Evolutionary conservation across 139 green algal genomes (phyloP), one percentile per base, ranked within the genome.

Genomic region (Chara braunii): DNA sequence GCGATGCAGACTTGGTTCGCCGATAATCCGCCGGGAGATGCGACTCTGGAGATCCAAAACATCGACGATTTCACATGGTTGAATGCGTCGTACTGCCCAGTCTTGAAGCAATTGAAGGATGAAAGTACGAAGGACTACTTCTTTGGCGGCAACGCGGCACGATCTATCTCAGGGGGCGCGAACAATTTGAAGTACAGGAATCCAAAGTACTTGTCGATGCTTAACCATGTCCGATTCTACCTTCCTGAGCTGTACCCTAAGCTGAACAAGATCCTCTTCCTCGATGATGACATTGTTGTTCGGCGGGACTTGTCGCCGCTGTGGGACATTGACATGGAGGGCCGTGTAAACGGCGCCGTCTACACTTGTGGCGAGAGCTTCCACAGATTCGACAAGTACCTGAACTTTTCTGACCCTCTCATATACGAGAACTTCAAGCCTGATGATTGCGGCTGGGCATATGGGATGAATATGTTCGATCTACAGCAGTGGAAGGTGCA

Each of bases 121-220:
- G 65, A 74, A 74, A 57, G 65, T 74, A 24, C n/a, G 23, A 57
- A 72, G 32, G 67, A 74, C 54, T 74, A 74, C 42, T 74, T 74
- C 55, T 54, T 62, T 29, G 58, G 35, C 14, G 65, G 26, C 11
- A n/a, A 60, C 22, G 26, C 40, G n/a, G 23, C 40, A 28, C 14
- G 51, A 53, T 54, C 55, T 23, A 26, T 31, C 9, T 33, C 32
- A 54, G 51, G 63, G n/a, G 30, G 63, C 53, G 23, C 37, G 23
- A 72, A 23, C 40, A 59, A 69, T 32, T 50, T 74, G 26, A 74
- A 74, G 65, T 74, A 74, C 32, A 55, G 65, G 29, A 74, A 74
- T 23, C 65, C 65, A 18, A 74, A 74, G 65, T 74, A 74, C 56
- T 37, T 74, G 18, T 74, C 65, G 12, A 74, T 74, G 65, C 43